These are phyloP conservation scores for Boletus sensibilis DNA, from an alignment of 768 basidiomycete genomes.

Conservation along the genomic window DNA sequence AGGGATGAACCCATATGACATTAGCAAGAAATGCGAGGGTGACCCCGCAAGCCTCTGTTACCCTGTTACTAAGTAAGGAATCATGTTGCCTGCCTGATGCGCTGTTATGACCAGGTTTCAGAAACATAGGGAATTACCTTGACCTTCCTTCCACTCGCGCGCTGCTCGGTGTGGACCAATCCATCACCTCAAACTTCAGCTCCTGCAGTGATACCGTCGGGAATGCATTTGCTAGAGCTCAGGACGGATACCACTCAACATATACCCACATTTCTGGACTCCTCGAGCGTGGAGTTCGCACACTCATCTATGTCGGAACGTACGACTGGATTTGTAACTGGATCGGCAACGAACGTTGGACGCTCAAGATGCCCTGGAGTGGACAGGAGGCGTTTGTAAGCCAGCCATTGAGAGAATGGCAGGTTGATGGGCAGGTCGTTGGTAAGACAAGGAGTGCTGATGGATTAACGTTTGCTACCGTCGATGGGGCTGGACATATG, in stretches of 20 bases:
- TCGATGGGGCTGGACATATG: constrained; percentile 76
- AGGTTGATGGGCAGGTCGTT: constrained; percentile 44
- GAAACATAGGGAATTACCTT: constrained; percentile 61
- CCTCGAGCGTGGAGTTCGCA: constrained; percentile 71
- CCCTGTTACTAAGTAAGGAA: constrained; percentile 42
- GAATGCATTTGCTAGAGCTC: constrained; percentile 43
- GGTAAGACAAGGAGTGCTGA: constrained; percentile 56
- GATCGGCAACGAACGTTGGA: constrained; percentile 77
- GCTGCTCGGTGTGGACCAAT: constrained; percentile 61
- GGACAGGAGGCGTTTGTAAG: constrained; percentile 51
- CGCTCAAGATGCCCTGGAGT: constrained; percentile 70
- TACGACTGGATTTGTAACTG: constrained; percentile 83
- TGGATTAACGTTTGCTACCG: constrained; percentile 65
- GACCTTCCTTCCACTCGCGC: constrained; percentile 52
- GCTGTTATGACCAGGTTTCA: constrained; percentile 25
- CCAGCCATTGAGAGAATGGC: constrained; percentile 59
- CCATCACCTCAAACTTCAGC: constrained; percentile 40
- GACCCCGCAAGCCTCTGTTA: constrained; percentile 52
- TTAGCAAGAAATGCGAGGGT: constrained; percentile 60
- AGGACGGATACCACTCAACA: constrained; percentile 40
- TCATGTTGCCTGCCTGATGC: not conserved
- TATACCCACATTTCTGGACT: constrained; percentile 45
- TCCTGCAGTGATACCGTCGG: constrained; percentile 44
- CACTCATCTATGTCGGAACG: constrained; percentile 73
- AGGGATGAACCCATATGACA: constrained; percentile 66